A percentile compares a stretch with the other conserved stretches of the same genome.
Evolutionary conservation across 192 early-diverging fungal species (phyloP).

Genomic region (Coemansia sp.): DNA sequence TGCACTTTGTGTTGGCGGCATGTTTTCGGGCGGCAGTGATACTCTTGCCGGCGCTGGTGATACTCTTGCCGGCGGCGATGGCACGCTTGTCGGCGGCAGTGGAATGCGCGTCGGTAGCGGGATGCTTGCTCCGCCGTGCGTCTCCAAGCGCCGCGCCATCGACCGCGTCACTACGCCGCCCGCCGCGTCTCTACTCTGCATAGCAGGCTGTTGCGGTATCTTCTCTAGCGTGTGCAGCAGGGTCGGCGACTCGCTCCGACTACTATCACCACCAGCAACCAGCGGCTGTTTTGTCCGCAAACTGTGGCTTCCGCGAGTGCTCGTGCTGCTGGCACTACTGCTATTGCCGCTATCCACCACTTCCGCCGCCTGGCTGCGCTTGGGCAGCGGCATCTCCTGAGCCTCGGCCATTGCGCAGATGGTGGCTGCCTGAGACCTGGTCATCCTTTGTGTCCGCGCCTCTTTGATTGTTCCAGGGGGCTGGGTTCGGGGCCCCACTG

Average conservation of each 20-base stretch:
- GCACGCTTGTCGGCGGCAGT: neutral
- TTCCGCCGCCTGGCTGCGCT: slow-evolving; percentile 17
- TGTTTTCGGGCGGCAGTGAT: neutral
- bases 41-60: neutral
- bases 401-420: neutral
- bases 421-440: neutral
- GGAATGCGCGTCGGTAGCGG: neutral
- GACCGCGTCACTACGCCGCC: slow-evolving; percentile 45
- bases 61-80: neutral
- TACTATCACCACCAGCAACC: no score
- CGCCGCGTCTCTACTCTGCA: neutral
- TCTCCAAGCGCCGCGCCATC: slow-evolving; percentile 44
- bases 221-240: slow-evolving; percentile 5
- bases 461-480: neutral
- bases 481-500: neutral
- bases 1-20: no score
- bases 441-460: neutral
- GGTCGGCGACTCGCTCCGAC: slow-evolving; percentile 21
- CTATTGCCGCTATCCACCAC: neutral
- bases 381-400: neutral
- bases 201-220: neutral
- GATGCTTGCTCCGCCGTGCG: slow-evolving; percentile 1
- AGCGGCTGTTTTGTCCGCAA: neutral
- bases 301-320: neutral
- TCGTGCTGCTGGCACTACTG: slow-evolving; percentile 14